Conservation (phyloP, 352 stramenopile genomes). For the Phytophthora pinifolia region DNA sequence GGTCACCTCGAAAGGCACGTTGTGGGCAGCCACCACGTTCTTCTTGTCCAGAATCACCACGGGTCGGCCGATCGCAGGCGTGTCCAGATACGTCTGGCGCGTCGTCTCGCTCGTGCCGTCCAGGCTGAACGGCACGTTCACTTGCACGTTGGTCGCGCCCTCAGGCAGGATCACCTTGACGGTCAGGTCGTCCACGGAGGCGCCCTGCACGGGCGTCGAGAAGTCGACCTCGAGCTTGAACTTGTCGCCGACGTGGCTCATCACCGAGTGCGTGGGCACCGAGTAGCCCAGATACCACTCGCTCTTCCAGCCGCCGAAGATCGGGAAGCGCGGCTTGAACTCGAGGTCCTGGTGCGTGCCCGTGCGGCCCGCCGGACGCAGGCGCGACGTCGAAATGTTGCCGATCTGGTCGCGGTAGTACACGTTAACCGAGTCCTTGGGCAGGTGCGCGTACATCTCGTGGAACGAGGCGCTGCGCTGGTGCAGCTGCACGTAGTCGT, state of each 20-base stretch:
- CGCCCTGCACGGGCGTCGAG: slow-evolving; percentile 77
- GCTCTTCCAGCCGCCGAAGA: slow-evolving; percentile 90
- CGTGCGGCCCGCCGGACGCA: slow-evolving; percentile 43
- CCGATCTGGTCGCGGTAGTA: slow-evolving; percentile 93
- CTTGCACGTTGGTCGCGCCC: slow-evolving; percentile 75
- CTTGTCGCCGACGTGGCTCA: slow-evolving; percentile 57
- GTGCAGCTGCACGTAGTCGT: slow-evolving; percentile 76
- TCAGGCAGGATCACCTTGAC: slow-evolving; percentile 89
- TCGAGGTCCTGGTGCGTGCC: slow-evolving; percentile 64
- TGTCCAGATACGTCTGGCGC: slow-evolving; percentile 88
- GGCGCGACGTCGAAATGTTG: slow-evolving; percentile 85
- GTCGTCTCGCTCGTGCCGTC: slow-evolving; percentile 55
- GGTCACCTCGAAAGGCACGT: slow-evolving; percentile 83
- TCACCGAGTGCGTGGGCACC: slow-evolving; percentile 77
- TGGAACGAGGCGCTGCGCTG: slow-evolving; percentile 76
- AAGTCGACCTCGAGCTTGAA: slow-evolving; percentile 89
- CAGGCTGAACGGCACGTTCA: slow-evolving; percentile 74
- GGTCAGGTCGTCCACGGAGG: slow-evolving; percentile 81
- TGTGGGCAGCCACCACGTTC: slow-evolving; percentile 85
- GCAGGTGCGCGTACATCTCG: slow-evolving; percentile 65
- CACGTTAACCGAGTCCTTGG: slow-evolving; percentile 80
- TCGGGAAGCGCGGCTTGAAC: slow-evolving; percentile 83
- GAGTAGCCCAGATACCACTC: slow-evolving; percentile 90
- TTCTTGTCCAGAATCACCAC: slow-evolving; percentile 83
- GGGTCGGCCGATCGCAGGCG: slow-evolving; percentile 68